Evolutionary conservation across 2,329 filamentous ascomycete genomes (phyloP).

Genomic region (Colletotrichum endophyticum): DNA sequence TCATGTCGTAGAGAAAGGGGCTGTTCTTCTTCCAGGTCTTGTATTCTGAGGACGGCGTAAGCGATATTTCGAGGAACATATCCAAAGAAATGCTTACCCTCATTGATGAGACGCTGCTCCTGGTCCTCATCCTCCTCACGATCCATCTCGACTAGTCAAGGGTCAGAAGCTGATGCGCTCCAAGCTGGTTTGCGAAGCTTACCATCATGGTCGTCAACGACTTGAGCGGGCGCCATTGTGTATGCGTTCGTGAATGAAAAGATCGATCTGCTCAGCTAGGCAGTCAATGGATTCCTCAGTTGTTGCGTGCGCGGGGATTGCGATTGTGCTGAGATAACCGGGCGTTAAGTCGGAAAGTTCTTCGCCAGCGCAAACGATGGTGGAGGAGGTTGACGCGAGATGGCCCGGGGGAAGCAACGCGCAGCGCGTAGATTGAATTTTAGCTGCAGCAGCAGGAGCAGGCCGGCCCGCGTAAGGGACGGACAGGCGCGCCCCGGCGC

Average conservation of each 20-base stretch:
- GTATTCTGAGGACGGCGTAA: slow-evolving; percentile 70
- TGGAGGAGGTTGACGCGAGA: slow-evolving; percentile 15
- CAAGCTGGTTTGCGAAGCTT: slow-evolving; percentile 6
- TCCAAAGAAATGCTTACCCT: slow-evolving; percentile 58
- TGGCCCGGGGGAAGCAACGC: slow-evolving; percentile 2
- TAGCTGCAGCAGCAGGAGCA: neutral
- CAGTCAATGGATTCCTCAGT: neutral
- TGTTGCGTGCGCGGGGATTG: neutral
- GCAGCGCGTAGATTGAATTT: slow-evolving; percentile 22
- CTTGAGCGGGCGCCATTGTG: slow-evolving; percentile 52
- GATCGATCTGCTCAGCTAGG: neutral
- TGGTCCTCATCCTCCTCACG: slow-evolving; percentile 75
- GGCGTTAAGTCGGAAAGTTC: neutral
- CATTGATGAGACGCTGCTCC: slow-evolving; percentile 91
- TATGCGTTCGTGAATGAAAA: neutral
- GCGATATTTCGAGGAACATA: neutral
- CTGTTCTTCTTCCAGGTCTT: slow-evolving; percentile 99
- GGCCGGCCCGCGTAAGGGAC: neutral
- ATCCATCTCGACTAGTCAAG: slow-evolving; percentile 48
- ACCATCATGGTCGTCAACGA: slow-evolving; percentile 57
- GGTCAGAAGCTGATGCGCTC: slow-evolving; percentile 18
- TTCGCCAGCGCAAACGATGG: slow-evolving; percentile 7
- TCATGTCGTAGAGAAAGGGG: slow-evolving; percentile 97
- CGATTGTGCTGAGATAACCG: neutral
- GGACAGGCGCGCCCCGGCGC: neutral